A percentile compares a stretch with the other conserved stretches of the same genome.
Evolutionary conservation across 129 eudicot genomes (phyloP).

Genomic region (Erigeron canadensis): DNA sequence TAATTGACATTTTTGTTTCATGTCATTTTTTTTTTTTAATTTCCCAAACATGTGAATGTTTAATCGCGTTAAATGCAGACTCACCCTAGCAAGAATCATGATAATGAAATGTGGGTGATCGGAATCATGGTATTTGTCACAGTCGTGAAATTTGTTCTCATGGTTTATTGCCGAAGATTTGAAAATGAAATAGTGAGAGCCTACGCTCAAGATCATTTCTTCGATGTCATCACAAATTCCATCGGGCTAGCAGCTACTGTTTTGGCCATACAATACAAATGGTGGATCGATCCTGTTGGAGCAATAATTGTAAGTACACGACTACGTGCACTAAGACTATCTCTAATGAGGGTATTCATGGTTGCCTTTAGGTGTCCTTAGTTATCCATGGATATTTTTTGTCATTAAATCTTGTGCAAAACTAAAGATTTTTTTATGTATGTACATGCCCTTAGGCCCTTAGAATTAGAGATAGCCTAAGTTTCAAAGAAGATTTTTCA

Average conservation of each 20-base stretch:
- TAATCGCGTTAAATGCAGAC: slow-evolving; percentile 30
- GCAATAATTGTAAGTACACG: slow-evolving; percentile 72
- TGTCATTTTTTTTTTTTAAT: too few species aligned
- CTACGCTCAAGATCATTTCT: slow-evolving; percentile 90
- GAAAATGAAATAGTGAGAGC: slow-evolving; percentile 87
- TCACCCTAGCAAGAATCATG: slow-evolving; percentile 43
- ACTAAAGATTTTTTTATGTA: too few species aligned
- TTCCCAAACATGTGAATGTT: background rate
- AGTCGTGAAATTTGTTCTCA: slow-evolving; percentile 56
- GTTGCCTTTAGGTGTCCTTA: too few species aligned
- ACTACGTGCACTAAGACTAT: too few species aligned
- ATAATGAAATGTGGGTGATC: slow-evolving; percentile 72
- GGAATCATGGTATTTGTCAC: slow-evolving; percentile 86
- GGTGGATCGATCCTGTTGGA: slow-evolving; percentile 98
- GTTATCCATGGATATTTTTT: too few species aligned
- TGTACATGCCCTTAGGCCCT: too few species aligned
- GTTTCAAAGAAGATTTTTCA: too few species aligned
- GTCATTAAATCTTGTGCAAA: too few species aligned
- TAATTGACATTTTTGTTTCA: background rate
- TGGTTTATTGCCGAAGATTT: slow-evolving; percentile 77
- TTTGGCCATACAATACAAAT: slow-evolving; percentile 60
- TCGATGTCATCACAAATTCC: slow-evolving; percentile 89
- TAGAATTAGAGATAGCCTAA: too few species aligned
- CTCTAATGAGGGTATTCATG: too few species aligned
- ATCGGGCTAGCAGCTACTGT: slow-evolving; percentile 77